phyloP scores from a whole-genome alignment of 2,329 filamentous ascomycete genomes.

The Berkeleyomyces basicola region DNA sequence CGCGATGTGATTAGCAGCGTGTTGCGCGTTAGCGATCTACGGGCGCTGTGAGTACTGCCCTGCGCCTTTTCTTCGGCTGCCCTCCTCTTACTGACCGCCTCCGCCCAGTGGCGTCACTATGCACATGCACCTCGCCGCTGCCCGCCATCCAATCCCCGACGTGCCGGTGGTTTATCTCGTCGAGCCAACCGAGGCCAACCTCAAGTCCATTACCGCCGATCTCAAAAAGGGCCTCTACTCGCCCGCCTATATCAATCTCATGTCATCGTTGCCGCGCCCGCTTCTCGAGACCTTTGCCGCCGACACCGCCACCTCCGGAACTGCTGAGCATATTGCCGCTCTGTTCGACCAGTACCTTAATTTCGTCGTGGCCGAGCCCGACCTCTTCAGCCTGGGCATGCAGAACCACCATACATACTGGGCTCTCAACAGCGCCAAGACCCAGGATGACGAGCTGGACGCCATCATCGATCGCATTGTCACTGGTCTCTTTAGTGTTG shows the following conservation, averaged over 20 bases:
- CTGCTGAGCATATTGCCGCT: slow-evolving; percentile 77
- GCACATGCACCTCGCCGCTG: slow-evolving; percentile 51
- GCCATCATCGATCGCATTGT: slow-evolving; percentile 79
- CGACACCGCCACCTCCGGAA: slow-evolving; percentile 68
- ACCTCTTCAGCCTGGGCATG: slow-evolving; percentile 87
- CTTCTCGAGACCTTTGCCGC: slow-evolving; percentile 88
- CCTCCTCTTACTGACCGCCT: background rate
- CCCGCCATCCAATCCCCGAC: slow-evolving; percentile 81
- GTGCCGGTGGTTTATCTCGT: slow-evolving; percentile 94
- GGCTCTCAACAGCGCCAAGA: slow-evolving; percentile 87
- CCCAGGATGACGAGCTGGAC: slow-evolving; percentile 79
- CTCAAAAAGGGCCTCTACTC: slow-evolving; percentile 77
- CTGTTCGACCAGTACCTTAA: slow-evolving; percentile 95
- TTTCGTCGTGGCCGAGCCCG: slow-evolving; percentile 89
- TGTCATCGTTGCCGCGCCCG: slow-evolving; percentile 78
- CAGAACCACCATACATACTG: slow-evolving; percentile 83
- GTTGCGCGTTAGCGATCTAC: slow-evolving; percentile 78
- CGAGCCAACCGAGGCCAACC: slow-evolving; percentile 68
- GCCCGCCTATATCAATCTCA: slow-evolving; percentile 91
- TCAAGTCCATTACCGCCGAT: slow-evolving; percentile 69
- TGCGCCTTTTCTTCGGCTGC: too few species aligned
- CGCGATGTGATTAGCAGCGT: slow-evolving; percentile 96
- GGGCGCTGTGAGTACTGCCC: slow-evolving; percentile 40
- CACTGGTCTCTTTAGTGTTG: slow-evolving; percentile 89
- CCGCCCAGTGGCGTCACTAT: slow-evolving; percentile 59